A percentile compares a stretch with the other conserved stretches of the same genome.
These are phyloP conservation scores for Aspergillus wentii DNA, from an alignment of 495 filamentous ascomycete genomes.

Conservation along the genomic window DNA sequence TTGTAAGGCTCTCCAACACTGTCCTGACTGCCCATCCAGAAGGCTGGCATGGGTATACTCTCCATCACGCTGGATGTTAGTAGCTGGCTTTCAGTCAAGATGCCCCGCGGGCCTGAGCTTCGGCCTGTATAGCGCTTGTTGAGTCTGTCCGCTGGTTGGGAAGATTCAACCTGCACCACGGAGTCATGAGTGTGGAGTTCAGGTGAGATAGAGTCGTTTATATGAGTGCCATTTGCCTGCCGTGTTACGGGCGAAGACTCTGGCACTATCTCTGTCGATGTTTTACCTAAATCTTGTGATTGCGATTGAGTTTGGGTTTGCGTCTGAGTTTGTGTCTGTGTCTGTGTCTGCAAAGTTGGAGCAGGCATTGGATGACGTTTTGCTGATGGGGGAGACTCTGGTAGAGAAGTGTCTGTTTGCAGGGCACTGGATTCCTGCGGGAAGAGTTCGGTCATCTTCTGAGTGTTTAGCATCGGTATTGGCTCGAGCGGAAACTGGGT, in stretches of 20 bases:
- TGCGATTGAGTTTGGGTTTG: conserved; percentile 16
- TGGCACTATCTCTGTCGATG: conserved; percentile 30
- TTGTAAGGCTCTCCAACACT: conserved; percentile 41
- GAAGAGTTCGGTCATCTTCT: conserved; percentile 40
- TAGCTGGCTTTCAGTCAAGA: conserved; percentile 34
- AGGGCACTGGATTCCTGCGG: conserved; percentile 25
- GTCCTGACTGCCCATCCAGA: conserved; percentile 40
- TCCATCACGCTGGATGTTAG: conserved; percentile 45
- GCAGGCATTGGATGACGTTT: conserved; percentile 2
- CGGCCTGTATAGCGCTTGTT: conserved; percentile 5
- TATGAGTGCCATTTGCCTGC: conserved; percentile 7
- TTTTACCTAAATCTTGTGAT: conserved; percentile 15
- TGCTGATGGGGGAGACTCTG: conserved; percentile 7
- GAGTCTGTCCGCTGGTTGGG: conserved; percentile 33
- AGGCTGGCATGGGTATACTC: conserved; percentile 36
- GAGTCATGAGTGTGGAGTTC: conserved; percentile 18
- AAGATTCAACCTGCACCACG: conserved; percentile 41
- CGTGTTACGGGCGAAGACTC: conserved; percentile 35
- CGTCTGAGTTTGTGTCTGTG: conserved; percentile 16
- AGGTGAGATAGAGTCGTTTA: conserved; percentile 12
- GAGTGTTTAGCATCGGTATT: conserved; percentile 37
- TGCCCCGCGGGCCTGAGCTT: conserved; percentile 10
- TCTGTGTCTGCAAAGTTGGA: conserved; percentile 3
- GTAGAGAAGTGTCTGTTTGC: conserved; percentile 4
- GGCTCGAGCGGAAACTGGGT: conserved; percentile 42